A percentile compares a stretch with the other conserved stretches of the same genome.
phyloP scores from a whole-genome alignment of 495 filamentous ascomycete genomes.

The Penicillium soppii region DNA sequence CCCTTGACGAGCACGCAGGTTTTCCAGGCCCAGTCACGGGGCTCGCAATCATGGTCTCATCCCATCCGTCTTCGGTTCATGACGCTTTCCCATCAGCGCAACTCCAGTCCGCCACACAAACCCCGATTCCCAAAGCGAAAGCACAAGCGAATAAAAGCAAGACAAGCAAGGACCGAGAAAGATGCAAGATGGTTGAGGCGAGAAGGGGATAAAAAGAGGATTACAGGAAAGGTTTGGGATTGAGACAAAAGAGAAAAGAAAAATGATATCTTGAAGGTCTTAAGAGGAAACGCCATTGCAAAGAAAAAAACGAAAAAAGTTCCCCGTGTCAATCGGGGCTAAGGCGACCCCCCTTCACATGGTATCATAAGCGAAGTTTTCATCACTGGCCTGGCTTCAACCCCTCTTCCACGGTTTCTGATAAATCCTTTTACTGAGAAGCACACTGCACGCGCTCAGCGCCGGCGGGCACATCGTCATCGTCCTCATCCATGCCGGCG shows the following conservation, averaged over 20 bases:
- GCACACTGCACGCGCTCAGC: slow-evolving; percentile 97
- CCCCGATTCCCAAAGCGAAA: slow-evolving; percentile 4
- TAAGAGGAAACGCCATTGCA: slow-evolving; percentile 44
- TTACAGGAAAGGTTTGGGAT: slow-evolving; percentile 10
- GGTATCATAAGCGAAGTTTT: slow-evolving; percentile 47
- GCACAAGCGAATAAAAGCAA: slow-evolving; percentile 6
- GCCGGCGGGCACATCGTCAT: slow-evolving; percentile 70
- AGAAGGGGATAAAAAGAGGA: slow-evolving; percentile 4
- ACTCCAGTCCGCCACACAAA: slow-evolving; percentile 8
- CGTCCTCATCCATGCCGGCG: slow-evolving; percentile 78
- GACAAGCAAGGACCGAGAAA: slow-evolving; percentile 4
- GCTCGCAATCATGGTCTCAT: slow-evolving; percentile 16
- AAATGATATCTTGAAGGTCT: slow-evolving; percentile 34
- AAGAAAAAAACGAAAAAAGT: slow-evolving; percentile 30
- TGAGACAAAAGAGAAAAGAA: slow-evolving; percentile 9
- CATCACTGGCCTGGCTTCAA: slow-evolving; percentile 29
- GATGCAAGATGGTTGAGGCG: slow-evolving; percentile 2
- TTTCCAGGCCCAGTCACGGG: slow-evolving; percentile 3
- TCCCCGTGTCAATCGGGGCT: slow-evolving; percentile 5
- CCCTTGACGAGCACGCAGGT: not conserved
- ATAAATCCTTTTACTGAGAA: slow-evolving; percentile 70
- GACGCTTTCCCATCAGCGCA: slow-evolving; percentile 19
- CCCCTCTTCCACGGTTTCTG: slow-evolving; percentile 7
- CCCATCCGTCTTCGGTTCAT: slow-evolving; percentile 11
- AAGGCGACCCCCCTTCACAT: slow-evolving; percentile 30